Percentiles rank a stretch among this genome's conserved stretches.
Evolutionary conservation across 768 basidiomycete species (phyloP).

Genomic region (Galerina marginata): DNA sequence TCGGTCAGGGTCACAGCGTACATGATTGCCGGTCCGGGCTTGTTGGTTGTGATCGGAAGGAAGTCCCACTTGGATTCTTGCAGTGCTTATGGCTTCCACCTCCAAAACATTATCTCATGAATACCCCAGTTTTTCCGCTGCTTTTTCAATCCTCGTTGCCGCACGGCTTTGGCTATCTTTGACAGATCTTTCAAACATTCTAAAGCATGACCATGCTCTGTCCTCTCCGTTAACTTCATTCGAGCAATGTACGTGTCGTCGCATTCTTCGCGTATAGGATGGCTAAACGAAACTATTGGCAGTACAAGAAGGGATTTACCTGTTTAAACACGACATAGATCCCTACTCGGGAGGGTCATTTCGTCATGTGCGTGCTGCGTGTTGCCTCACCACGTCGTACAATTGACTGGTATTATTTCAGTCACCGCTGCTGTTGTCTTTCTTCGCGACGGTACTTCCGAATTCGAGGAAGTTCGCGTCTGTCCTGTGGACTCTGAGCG

Average conservation of each 20-base stretch:
- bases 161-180: slow-evolving; percentile 59
- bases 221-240: slow-evolving; percentile 84
- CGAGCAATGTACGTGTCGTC: slow-evolving; percentile 60
- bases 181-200: slow-evolving; percentile 50
- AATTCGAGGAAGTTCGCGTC: slow-evolving; percentile 51
- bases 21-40: background rate
- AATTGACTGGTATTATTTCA: slow-evolving; percentile 34
- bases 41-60: no score
- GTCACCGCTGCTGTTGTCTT: slow-evolving; percentile 81
- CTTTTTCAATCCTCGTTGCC: slow-evolving; percentile 48
- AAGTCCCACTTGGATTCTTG: background rate
- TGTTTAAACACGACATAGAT: slow-evolving; percentile 77
- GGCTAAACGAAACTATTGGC: slow-evolving; percentile 17
- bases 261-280: background rate
- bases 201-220: slow-evolving; percentile 77
- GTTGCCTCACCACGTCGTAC: background rate
- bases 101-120: slow-evolving; percentile 21
- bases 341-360: slow-evolving; percentile 90
- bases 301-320: slow-evolving; percentile 92
- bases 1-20: no score
- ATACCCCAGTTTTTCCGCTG: slow-evolving; percentile 21
- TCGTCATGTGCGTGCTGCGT: slow-evolving; percentile 64
- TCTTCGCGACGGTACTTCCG: slow-evolving; percentile 77
- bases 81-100: slow-evolving; percentile 23
- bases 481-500: slow-evolving; percentile 72